Conservation (phyloP, 179 eudicot species). For the Drosera spatulata region DNA sequence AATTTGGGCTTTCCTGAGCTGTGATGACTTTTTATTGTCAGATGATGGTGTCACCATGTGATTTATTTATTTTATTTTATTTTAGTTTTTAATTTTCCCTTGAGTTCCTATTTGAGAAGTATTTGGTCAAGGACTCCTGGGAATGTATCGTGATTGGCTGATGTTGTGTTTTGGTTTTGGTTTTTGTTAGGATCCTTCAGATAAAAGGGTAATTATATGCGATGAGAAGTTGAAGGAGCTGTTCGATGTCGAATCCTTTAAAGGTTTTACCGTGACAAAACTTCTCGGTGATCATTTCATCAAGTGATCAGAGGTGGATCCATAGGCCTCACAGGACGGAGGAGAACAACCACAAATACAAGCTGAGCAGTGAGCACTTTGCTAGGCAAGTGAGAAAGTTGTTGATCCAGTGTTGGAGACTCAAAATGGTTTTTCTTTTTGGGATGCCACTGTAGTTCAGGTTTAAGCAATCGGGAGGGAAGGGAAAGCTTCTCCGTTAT, state of each 20-base stretch:
- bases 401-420: too few relatives aligned
- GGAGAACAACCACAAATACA: too few relatives aligned
- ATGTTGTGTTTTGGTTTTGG: neutral
- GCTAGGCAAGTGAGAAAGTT: too few relatives aligned
- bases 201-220: conserved; percentile 66
- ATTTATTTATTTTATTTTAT: too few relatives aligned
- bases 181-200: conserved; percentile 77
- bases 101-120: neutral
- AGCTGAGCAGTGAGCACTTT: too few relatives aligned
- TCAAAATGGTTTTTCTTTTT: too few relatives aligned
- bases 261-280: conserved; percentile 59
- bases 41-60: neutral
- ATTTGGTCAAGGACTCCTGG: neutral
- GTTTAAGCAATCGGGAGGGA: too few relatives aligned
- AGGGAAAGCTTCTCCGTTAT: too few relatives aligned
- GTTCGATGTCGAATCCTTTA: conserved; percentile 62
- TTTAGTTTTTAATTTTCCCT: too few relatives aligned
- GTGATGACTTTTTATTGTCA: neutral
- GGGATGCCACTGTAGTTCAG: too few relatives aligned
- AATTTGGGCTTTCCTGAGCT: neutral
- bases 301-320: conserved; percentile 15
- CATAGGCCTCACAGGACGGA: too few relatives aligned
- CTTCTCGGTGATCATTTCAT: conserved; percentile 54
- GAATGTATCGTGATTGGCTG: neutral
- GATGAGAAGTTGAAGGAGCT: conserved; percentile 94